phyloP scores from a whole-genome alignment of 192 early-diverging fungal genomes.

The Coemansia brasiliensis region DNA sequence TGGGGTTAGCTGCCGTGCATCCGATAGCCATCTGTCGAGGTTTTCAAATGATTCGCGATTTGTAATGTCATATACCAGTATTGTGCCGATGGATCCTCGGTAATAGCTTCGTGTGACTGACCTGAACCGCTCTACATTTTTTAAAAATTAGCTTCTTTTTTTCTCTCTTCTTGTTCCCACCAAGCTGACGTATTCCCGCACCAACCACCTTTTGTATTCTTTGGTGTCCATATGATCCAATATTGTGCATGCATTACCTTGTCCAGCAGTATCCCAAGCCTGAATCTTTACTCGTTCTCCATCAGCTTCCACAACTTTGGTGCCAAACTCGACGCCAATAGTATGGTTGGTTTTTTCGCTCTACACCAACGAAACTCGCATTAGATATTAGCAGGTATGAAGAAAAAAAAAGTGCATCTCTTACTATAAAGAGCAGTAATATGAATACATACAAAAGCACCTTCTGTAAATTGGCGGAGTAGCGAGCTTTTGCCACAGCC shows the following conservation, averaged over 20 bases:
- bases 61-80: slow-evolving; percentile 80
- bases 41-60: slow-evolving; percentile 64
- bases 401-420: neutral
- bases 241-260: slow-evolving; percentile 38
- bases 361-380: too few species aligned
- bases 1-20: slow-evolving; percentile 65
- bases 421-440: neutral
- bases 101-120: slow-evolving; percentile 77
- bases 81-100: slow-evolving; percentile 75
- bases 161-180: slow-evolving; percentile 1
- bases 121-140: slow-evolving; percentile 58
- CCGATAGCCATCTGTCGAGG: slow-evolving; percentile 66
- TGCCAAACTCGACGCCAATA: slow-evolving; percentile 81
- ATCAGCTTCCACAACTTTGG: slow-evolving; percentile 65
- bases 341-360: slow-evolving; percentile 69
- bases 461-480: slow-evolving; percentile 54
- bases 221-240: neutral
- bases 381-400: slow-evolving; percentile 5
- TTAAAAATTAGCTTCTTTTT: neutral
- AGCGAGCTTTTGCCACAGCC: slow-evolving; percentile 58
- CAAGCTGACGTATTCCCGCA: neutral
- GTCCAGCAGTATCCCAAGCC: slow-evolving; percentile 78
- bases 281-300: slow-evolving; percentile 70
- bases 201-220: neutral
- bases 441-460: slow-evolving; percentile 47